phyloP scores from a whole-genome alignment of 495 filamentous ascomycete species.

The Cladorrhinum samala region DNA sequence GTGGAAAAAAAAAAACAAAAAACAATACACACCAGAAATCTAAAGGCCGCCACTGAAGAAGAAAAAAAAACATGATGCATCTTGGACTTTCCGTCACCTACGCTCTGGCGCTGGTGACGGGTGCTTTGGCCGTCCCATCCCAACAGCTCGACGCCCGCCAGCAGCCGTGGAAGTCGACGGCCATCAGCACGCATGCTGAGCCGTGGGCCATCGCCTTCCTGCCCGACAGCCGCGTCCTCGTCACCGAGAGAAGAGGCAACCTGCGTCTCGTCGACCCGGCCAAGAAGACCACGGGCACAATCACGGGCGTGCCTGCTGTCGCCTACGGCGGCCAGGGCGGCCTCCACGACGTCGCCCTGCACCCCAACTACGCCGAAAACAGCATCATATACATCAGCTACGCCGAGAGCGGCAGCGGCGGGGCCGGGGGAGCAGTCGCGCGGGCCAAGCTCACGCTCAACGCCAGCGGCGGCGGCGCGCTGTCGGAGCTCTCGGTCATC shows the following conservation, averaged over 20 bases:
- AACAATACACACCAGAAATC: too few species aligned
- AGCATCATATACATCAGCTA: conserved; percentile 34
- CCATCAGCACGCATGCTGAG: conserved; percentile 27
- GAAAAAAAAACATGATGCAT: conserved; percentile 26
- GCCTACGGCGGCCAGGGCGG: conserved; percentile 33
- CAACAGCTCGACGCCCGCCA: conserved; percentile 27
- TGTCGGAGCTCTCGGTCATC: conserved; percentile 29
- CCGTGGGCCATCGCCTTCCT: conserved; percentile 34
- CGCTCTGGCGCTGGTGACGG: conserved; percentile 28
- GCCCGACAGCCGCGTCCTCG: conserved; percentile 31
- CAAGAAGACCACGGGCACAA: conserved; percentile 28
- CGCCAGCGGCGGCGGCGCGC: conserved; percentile 29
- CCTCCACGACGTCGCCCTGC: conserved; percentile 31
- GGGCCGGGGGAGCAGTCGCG: conserved; percentile 28
- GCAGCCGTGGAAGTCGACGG: conserved; percentile 26
- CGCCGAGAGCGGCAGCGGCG: conserved; percentile 28
- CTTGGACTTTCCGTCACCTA: conserved; percentile 29
- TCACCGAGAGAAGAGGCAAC: conserved; percentile 31
- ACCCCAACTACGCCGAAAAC: conserved; percentile 30
- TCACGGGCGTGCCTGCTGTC: conserved; percentile 31
- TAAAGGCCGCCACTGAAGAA: too few species aligned
- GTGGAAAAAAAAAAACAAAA: too few species aligned
- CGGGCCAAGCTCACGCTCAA: conserved; percentile 30
- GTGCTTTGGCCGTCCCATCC: conserved; percentile 29
- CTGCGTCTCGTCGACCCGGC: conserved; percentile 28